A percentile compares a stretch with the other conserved stretches of the same genome.
These are phyloP conservation scores for Lasiodiplodia sp. DNA, from an alignment of 2,329 filamentous ascomycete species.

Conservation along the genomic window DNA sequence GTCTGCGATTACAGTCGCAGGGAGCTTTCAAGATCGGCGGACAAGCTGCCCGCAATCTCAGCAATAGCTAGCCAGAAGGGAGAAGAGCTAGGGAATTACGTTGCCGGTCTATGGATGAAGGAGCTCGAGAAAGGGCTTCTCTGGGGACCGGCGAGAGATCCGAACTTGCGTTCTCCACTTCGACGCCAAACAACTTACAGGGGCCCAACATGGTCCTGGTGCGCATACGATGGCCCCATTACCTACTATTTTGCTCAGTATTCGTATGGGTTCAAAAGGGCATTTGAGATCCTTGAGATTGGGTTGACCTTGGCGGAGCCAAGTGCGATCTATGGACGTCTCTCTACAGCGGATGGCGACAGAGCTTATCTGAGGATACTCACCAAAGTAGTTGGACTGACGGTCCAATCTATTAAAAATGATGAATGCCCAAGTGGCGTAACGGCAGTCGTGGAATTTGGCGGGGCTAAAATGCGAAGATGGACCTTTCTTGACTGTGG, in stretches of 20 bases:
- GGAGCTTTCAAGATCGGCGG: neutral
- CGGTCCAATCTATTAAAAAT: too few species aligned
- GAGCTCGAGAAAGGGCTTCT: neutral
- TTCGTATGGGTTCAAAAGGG: neutral
- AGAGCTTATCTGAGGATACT: neutral
- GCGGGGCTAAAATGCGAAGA: too few species aligned
- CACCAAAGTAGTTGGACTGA: neutral
- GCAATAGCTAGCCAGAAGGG: neutral
- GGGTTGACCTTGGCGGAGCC: neutral
- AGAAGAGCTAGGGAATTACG: neutral
- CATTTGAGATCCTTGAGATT: neutral
- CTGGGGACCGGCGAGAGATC: neutral
- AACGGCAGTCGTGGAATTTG: too few species aligned
- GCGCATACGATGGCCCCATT: neutral
- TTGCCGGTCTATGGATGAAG: neutral
- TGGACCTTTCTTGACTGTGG: too few species aligned
- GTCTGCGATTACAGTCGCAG: neutral
- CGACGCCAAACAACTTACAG: neutral
- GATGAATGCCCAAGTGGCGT: too few species aligned
- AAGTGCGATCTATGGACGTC: neutral
- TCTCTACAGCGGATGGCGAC: neutral
- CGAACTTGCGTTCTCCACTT: too few species aligned
- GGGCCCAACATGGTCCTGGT: neutral
- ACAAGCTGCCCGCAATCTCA: neutral
- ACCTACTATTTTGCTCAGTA: fast-evolving